Conservation (phyloP, 805 yeast species). For the Wickerhamiella qilinensis region DNA sequence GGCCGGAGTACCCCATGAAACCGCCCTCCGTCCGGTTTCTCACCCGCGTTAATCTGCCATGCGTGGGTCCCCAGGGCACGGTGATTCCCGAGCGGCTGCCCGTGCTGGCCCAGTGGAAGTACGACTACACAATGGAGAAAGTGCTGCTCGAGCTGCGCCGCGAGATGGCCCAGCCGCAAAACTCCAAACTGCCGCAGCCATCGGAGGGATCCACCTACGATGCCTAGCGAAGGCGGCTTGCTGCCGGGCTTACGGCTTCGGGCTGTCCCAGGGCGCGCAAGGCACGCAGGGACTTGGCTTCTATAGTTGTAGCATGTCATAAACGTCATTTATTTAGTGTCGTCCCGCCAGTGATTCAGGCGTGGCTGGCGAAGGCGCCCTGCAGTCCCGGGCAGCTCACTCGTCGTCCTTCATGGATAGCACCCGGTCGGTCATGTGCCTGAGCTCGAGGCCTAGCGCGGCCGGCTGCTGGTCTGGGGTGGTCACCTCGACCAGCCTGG, state of each 20-base stretch:
- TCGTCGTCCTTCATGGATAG: not conserved
- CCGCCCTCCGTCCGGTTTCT: conserved; percentile 76
- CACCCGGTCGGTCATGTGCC: not conserved
- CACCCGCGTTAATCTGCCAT: conserved; percentile 78
- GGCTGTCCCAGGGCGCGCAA: no score
- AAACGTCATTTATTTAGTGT: no score
- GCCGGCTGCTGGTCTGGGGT: not conserved
- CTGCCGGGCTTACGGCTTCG: no score
- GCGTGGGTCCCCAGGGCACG: conserved; percentile 56
- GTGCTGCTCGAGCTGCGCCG: conserved; percentile 66
- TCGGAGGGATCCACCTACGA: conserved; percentile 63
- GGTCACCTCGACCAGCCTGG: not conserved
- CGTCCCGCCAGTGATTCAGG: no score
- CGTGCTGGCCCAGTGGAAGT: conserved; percentile 69
- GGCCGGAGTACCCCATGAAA: conserved; percentile 65
- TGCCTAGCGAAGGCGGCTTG: no score
- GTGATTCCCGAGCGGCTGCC: conserved; percentile 40
- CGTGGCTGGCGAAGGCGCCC: no score
- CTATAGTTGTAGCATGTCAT: no score
- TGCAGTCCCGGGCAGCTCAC: no score
- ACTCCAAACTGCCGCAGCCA: conserved; percentile 82
- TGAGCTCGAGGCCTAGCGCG: not conserved
- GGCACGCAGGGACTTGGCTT: no score
- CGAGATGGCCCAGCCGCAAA: conserved; percentile 70
- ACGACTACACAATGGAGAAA: conserved; percentile 88